Evolutionary conservation across 176 grass and related monocot genomes (phyloP), one percentile per base, ranked within the genome.

Genomic region (Hyparrhenia diplandra): DNA sequence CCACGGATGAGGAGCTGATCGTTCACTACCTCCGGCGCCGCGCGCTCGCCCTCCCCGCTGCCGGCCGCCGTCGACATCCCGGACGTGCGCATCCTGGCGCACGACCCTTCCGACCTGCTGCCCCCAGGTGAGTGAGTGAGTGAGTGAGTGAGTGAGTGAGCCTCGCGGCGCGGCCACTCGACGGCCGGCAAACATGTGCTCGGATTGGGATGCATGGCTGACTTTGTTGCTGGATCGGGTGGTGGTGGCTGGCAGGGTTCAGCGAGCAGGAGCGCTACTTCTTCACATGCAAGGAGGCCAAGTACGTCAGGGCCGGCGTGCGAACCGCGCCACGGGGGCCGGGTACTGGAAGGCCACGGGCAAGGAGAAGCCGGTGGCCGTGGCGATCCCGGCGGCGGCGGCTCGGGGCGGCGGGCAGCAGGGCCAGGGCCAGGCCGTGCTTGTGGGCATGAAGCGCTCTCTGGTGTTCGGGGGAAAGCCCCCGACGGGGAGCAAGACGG

Each of bases 321-420:
- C 88, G 3, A 93, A 93, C 77, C 80, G 91, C 0, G 91, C 88
- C 13, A 87, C 91, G 10, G 83, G 76, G 37, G 78, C 78, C 2
- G 91, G 91, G 25, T 93, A 93, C 81, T 93, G 91, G 91, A 93
- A 93, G 82, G 91, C 91, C 1, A 90, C 87, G 0, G 88, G 91
- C 37, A 93, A 88, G 85, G 91, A 93, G 76, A 93, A 93, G 82
- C 67, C 88, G 10, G 83, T 93, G 4, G 78, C 64, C 10, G 78
- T 80, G 61, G 8, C 67, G 3, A 51, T 80, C 14, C 68, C 13
- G 35, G 7, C 2, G 21, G 12, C 28, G 6, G 60, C 52, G 21
- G 23, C 8, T 6, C 37, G 8, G 37, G 37, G 37, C 37, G 9
- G n/a, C n/a, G n/a, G n/a, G n/a, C n/a, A 5, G 7, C 34, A 13